These are phyloP conservation scores for Malassezia cuniculi DNA, from an alignment of 1,284 basidiomycete genomes.

Conservation along the genomic window DNA sequence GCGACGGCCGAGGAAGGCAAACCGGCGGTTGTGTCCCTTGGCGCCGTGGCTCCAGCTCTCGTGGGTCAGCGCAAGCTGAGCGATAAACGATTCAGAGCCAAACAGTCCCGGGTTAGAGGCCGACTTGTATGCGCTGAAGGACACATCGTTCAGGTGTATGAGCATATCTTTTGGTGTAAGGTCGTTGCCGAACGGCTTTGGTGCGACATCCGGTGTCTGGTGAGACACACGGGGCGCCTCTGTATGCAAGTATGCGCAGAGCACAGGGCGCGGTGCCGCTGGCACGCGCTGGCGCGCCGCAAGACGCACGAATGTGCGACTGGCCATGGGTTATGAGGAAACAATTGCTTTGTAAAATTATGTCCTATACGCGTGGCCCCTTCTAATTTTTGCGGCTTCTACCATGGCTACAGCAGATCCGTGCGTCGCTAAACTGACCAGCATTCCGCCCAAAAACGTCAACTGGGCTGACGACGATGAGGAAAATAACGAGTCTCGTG, in stretches of 20 bases:
- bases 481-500: constrained; percentile 25
- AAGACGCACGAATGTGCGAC: too few relatives aligned
- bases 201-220: too few relatives aligned
- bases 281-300: too few relatives aligned
- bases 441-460: constrained; percentile 15
- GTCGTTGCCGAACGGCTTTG: constrained; percentile 13
- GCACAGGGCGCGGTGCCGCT: too few relatives aligned
- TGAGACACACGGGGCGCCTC: too few relatives aligned
- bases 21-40: constrained; percentile 33
- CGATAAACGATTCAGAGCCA: constrained; percentile 22
- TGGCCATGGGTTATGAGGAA: too few relatives aligned
- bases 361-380: too few relatives aligned
- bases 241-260: too few relatives aligned
- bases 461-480: constrained; percentile 44
- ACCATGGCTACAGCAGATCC: constrained; percentile 12
- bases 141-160: constrained; percentile 14
- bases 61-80: constrained; percentile 31
- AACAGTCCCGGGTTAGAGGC: constrained; percentile 14
- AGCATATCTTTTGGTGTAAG: constrained; percentile 18
- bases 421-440: constrained; percentile 1
- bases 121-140: constrained; percentile 14
- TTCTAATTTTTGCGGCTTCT: too few relatives aligned
- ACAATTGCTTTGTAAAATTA: too few relatives aligned
- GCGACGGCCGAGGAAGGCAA: constrained; percentile 35
- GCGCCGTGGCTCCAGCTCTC: constrained; percentile 29